Percentiles rank a stretch among this genome's conserved stretches.
phyloP scores from a whole-genome alignment of 208 protist genomes.

The Zelonia costaricensis region DNA sequence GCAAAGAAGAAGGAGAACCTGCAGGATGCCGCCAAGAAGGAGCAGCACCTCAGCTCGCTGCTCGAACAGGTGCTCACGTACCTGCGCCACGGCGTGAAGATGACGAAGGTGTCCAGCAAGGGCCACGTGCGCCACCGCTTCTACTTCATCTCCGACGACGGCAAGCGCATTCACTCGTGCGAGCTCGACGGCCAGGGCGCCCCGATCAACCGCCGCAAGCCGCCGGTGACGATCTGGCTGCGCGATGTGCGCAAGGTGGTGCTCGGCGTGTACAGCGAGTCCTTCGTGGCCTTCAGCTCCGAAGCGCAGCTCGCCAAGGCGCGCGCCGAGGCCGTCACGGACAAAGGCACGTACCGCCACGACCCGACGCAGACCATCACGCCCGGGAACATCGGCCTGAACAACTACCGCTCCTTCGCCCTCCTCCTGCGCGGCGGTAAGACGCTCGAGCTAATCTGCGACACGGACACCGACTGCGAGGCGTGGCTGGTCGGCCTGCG shows the following conservation, averaged over 20 bases:
- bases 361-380: constrained; percentile 82
- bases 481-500: constrained; percentile 88
- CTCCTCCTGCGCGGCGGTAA: constrained; percentile 81
- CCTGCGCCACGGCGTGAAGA: constrained; percentile 78
- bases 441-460: constrained; percentile 89
- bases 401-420: constrained; percentile 90
- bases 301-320: constrained; percentile 73
- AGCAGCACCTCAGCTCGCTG: constrained; percentile 79
- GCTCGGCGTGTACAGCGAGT: constrained; percentile 82
- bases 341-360: constrained; percentile 80
- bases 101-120: constrained; percentile 90
- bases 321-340: constrained; percentile 64
- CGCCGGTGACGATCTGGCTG: constrained; percentile 81
- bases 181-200: constrained; percentile 80
- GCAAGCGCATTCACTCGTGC: constrained; percentile 86
- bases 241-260: constrained; percentile 87
- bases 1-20: constrained; percentile 84
- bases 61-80: constrained; percentile 89
- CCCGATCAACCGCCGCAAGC: constrained; percentile 84
- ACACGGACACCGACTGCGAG: constrained; percentile 90
- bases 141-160: constrained; percentile 91
- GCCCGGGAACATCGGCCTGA: constrained; percentile 67
- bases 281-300: constrained; percentile 73
- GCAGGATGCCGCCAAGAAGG: constrained; percentile 82
- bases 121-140: constrained; percentile 73